A percentile compares a stretch with the other conserved stretches of the same genome.
phyloP scores from a whole-genome alignment of 2,329 filamentous ascomycete species.

The Diaporthe caulivora region DNA sequence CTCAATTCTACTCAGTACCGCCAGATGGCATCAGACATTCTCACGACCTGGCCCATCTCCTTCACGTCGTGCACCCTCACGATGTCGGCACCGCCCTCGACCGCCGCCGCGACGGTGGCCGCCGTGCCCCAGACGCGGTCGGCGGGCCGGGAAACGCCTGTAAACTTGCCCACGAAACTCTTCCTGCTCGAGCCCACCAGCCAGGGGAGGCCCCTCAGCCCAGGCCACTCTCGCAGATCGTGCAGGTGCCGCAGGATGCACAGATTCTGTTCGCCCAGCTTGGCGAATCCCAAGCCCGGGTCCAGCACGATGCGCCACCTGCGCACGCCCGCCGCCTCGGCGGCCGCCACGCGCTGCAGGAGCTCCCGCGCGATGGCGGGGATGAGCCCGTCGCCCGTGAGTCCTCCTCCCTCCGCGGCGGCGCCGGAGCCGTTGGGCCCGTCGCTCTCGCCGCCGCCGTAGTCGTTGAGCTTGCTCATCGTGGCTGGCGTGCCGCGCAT shows the following conservation, averaged over 20 bases:
- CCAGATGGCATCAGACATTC: conserved; percentile 95
- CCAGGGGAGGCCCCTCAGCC: conserved; percentile 82
- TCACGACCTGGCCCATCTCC: conserved; percentile 87
- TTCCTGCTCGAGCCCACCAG: conserved; percentile 91
- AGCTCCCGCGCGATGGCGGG: conserved; percentile 77
- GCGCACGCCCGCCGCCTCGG: conserved; percentile 83
- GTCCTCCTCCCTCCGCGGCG: not conserved
- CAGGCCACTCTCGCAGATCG: conserved; percentile 73
- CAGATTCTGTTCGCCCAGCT: conserved; percentile 83
- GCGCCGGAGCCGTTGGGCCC: conserved; percentile 41
- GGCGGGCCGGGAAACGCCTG: conserved; percentile 77
- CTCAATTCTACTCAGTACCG: conserved; percentile 54
- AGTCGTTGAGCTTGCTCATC: conserved; percentile 79
- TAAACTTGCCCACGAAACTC: conserved; percentile 86
- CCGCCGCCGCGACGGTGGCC: conserved; percentile 85
- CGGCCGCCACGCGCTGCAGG: conserved; percentile 75
- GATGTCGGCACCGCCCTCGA: conserved; percentile 90
- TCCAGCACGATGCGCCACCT: conserved; percentile 97
- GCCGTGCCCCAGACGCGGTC: conserved; percentile 88
- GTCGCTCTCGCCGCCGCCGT: conserved; percentile 74
- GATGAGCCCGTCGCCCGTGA: conserved; percentile 66
- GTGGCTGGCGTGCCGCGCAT: conserved; percentile 90
- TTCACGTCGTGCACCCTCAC: conserved; percentile 91
- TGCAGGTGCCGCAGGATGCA: conserved; percentile 78
- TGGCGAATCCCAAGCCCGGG: conserved; percentile 94